A percentile compares a stretch with the other conserved stretches of the same genome.
These are phyloP conservation scores for Hevea brasiliensis DNA, from an alignment of 345 rosid species.

Conservation along the genomic window DNA sequence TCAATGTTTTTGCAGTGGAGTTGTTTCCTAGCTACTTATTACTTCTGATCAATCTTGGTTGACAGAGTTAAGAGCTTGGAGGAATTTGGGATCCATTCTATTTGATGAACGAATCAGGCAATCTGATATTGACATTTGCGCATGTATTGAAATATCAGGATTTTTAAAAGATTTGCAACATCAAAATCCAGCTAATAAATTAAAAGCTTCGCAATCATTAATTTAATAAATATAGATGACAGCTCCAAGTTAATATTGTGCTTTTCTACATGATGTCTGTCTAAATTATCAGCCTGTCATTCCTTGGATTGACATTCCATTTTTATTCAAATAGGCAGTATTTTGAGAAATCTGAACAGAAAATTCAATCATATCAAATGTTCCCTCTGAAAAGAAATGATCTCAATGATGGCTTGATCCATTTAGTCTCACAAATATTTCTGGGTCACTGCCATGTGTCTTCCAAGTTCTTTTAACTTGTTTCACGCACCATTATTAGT, in stretches of 20 bases:
- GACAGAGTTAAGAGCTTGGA: not conserved
- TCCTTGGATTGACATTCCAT: conserved; percentile 19
- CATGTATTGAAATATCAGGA: not conserved
- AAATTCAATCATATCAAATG: conserved; percentile 21
- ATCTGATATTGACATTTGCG: no score
- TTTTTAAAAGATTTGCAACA: conserved; percentile 2
- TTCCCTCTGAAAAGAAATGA: conserved; percentile 17
- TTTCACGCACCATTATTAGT: not conserved
- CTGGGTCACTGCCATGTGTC: conserved; percentile 16
- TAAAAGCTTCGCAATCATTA: not conserved
- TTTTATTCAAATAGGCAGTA: not conserved
- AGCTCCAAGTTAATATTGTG: conserved; percentile 16
- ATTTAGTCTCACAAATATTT: no score
- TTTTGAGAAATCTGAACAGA: conserved; percentile 13
- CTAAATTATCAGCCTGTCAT: conserved; percentile 21
- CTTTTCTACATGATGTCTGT: conserved; percentile 11
- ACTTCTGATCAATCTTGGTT: not conserved
- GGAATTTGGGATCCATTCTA: not conserved
- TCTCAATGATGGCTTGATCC: conserved; percentile 8
- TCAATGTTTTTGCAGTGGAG: no score
- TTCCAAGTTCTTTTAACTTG: not conserved
- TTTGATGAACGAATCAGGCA: not conserved
- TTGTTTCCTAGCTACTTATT: no score
- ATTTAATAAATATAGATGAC: conserved; percentile 16
- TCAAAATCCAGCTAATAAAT: not conserved